A percentile compares a stretch with the other conserved stretches of the same genome.
These are phyloP conservation scores for Leersia perrieri DNA, from an alignment of 176 grass and related monocot genomes.

Conservation along the genomic window DNA sequence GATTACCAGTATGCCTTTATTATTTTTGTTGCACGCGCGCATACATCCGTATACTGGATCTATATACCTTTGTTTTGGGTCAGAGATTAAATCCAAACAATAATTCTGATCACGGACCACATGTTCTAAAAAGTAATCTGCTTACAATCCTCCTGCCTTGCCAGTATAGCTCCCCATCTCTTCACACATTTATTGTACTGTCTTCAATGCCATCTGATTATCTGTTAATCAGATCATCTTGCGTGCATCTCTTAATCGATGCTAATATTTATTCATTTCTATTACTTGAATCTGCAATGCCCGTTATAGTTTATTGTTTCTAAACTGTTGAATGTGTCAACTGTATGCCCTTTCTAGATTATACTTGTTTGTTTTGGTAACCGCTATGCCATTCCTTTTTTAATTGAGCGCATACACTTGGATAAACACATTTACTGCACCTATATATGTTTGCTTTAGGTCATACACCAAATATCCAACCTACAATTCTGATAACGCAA, in stretches of 20 bases:
- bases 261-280: not conserved
- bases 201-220: not conserved
- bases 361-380: not conserved
- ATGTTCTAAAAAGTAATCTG: not conserved
- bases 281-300: not conserved
- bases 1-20: not conserved
- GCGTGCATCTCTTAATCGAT: not conserved
- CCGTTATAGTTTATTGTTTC: no score
- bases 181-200: not conserved
- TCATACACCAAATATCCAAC: no score
- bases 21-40: not conserved
- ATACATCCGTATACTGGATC: not conserved
- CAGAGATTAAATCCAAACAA: not conserved
- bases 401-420: no score
- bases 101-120: not conserved
- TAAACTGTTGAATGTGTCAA: not conserved
- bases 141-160: not conserved
- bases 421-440: no score
- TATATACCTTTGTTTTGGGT: not conserved
- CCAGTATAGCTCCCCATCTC: not conserved
- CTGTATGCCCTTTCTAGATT: not conserved
- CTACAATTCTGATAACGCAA: no score
- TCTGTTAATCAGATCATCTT: not conserved
- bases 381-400: not conserved
- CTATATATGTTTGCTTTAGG: no score